phyloP scores from a whole-genome alignment of 2,329 filamentous ascomycete genomes.

The Sarocladiaceae sp. region DNA sequence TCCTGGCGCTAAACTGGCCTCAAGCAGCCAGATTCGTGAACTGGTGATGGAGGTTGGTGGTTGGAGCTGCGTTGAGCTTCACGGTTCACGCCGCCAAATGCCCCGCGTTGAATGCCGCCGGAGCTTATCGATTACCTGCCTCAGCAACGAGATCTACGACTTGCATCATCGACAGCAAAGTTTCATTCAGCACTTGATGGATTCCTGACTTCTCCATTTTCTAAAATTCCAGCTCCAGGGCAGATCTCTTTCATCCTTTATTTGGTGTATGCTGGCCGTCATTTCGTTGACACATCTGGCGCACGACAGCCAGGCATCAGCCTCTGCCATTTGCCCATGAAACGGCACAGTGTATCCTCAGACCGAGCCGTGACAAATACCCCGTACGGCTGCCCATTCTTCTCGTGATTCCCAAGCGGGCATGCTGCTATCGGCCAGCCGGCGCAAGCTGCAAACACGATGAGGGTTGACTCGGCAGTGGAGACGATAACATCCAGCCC shows the following conservation, averaged over 20 bases:
- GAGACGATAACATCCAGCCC: neutral
- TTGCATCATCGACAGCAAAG: neutral
- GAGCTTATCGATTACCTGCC: neutral
- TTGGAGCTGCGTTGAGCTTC: slow-evolving; percentile 2
- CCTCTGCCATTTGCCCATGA: neutral
- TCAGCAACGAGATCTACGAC: neutral
- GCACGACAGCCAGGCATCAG: neutral
- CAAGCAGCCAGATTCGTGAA: neutral
- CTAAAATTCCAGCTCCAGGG: too few relatives aligned
- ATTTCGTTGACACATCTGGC: neutral
- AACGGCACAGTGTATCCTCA: neutral
- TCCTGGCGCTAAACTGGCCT: slow-evolving; percentile 11
- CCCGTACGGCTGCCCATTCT: neutral
- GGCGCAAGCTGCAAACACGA: neutral
- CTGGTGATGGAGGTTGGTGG: neutral
- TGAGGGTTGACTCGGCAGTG: neutral
- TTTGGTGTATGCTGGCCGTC: too few relatives aligned
- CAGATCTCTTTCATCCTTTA: too few relatives aligned
- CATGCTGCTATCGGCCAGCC: neutral
- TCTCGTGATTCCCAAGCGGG: neutral
- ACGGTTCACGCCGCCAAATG: neutral
- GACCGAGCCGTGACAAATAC: neutral
- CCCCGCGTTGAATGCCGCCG: slow-evolving; percentile 1
- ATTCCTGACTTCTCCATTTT: too few relatives aligned
- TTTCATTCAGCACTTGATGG: neutral